These are phyloP conservation scores for Trypanosoma cruzi DNA, from an alignment of 208 protist genomes.

Conservation along the genomic window DNA sequence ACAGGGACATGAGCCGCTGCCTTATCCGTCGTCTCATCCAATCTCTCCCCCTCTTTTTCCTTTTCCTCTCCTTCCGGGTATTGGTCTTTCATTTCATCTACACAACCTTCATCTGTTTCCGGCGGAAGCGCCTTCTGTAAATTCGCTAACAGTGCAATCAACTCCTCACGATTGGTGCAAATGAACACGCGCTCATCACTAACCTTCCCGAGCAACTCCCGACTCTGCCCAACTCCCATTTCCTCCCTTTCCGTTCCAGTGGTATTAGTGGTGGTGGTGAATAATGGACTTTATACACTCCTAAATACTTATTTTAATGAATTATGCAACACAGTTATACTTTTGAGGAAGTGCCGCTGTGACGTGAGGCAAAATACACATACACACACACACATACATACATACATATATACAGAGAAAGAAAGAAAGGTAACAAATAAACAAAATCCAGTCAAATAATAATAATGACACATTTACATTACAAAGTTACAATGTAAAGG, in stretches of 20 bases:
- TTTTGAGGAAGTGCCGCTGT: background rate
- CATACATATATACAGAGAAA: conserved; percentile 14
- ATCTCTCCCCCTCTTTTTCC: background rate
- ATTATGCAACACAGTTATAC: background rate
- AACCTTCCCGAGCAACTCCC: conserved; percentile 28
- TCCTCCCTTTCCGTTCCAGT: conserved; percentile 14
- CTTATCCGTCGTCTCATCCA: background rate
- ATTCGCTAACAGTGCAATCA: conserved; percentile 17
- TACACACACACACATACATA: conserved; percentile 4
- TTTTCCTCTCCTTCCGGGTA: background rate
- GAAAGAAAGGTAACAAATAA: conserved; percentile 5
- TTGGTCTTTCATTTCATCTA: conserved; percentile 2
- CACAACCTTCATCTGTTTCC: background rate
- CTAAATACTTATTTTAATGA: background rate
- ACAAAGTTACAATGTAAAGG: conserved; percentile 15
- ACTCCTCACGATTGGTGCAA: conserved; percentile 32
- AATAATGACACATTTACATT: background rate
- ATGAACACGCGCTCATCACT: conserved; percentile 31
- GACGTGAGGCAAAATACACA: too few relatives aligned
- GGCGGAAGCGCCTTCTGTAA: background rate
- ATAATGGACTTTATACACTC: too few relatives aligned
- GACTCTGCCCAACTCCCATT: conserved; percentile 49
- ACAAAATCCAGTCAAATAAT: background rate
- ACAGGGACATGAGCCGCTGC: conserved; percentile 12
- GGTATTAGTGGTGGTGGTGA: too few relatives aligned